A percentile compares a stretch with the other conserved stretches of the same genome.
These are phyloP conservation scores for Pythium graminicola DNA, from an alignment of 352 stramenopile species.

Conservation along the genomic window DNA sequence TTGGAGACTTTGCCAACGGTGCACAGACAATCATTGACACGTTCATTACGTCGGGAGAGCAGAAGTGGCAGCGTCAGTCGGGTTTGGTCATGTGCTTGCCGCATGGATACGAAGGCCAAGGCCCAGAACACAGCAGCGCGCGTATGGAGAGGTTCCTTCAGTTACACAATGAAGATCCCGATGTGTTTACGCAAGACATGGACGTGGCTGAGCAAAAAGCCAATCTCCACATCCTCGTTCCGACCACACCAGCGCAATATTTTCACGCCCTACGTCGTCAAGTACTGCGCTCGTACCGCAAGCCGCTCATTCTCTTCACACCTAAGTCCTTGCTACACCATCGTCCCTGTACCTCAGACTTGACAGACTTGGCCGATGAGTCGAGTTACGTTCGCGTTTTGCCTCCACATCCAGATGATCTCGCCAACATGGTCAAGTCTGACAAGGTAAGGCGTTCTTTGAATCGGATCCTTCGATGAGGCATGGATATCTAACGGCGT, in stretches of 20 bases:
- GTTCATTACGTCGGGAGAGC: slow-evolving; percentile 75
- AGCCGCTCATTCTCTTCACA: slow-evolving; percentile 74
- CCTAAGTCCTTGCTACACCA: slow-evolving; percentile 80
- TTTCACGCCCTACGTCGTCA: slow-evolving; percentile 93
- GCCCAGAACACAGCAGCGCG: slow-evolving; percentile 77
- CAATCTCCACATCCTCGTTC: slow-evolving; percentile 76
- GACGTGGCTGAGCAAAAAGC: slow-evolving; percentile 39
- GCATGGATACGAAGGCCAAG: slow-evolving; percentile 84
- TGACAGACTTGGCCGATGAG: slow-evolving; percentile 50
- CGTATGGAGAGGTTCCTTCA: slow-evolving; percentile 84
- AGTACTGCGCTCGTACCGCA: slow-evolving; percentile 60
- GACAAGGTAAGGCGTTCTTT: slow-evolving; percentile 23
- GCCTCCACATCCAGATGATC: neutral
- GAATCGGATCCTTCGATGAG: too few relatives aligned
- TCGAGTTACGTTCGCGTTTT: slow-evolving; percentile 57
- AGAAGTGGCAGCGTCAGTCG: slow-evolving; percentile 90
- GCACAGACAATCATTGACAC: slow-evolving; percentile 87
- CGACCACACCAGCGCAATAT: slow-evolving; percentile 92
- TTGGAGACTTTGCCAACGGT: slow-evolving; percentile 86
- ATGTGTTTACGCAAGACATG: slow-evolving; percentile 48
- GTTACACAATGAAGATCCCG: slow-evolving; percentile 66
- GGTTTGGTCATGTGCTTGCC: slow-evolving; percentile 72
- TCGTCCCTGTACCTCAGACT: slow-evolving; percentile 70
- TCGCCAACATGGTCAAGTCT: slow-evolving; percentile 39
- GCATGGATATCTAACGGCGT: too few relatives aligned